Percentiles rank a stretch among this genome's conserved stretches.
Conservation (phyloP, 202 grass and related monocot genomes). For the Musa balbisiana region DNA sequence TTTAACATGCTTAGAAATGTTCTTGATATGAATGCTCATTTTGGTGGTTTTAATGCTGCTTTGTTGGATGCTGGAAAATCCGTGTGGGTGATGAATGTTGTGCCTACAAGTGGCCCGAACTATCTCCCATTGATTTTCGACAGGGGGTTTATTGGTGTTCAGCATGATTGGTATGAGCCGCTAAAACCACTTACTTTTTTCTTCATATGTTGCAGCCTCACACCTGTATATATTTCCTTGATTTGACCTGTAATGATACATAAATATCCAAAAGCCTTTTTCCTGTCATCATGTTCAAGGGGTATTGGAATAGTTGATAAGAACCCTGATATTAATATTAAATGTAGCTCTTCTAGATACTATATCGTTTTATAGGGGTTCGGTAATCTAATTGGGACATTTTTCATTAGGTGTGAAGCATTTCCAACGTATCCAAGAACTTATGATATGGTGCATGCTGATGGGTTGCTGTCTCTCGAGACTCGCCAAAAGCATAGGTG, state of each 20-base stretch:
- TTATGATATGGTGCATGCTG: conserved; percentile 98
- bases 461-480: conserved; percentile 82
- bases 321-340: neutral
- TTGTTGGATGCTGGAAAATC: conserved; percentile 81
- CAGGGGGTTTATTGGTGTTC: conserved; percentile 84
- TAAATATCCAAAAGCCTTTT: too few species aligned
- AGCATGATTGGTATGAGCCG: conserved; percentile 78
- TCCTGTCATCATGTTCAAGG: too few species aligned
- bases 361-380: neutral
- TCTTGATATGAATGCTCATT: conserved; percentile 93
- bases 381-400: too few species aligned
- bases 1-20: conserved; percentile 99
- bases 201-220: neutral
- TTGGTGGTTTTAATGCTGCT: conserved; percentile 96
- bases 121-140: conserved; percentile 86
- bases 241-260: too few species aligned
- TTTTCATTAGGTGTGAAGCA: conserved; percentile 77
- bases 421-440: conserved; percentile 98
- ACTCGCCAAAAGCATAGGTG: conserved; percentile 50
- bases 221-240: neutral
- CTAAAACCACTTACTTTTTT: neutral
- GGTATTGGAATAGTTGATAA: neutral
- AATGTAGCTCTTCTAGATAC: neutral
- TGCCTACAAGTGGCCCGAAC: conserved; percentile 63
- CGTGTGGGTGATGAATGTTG: conserved; percentile 98